A percentile compares a stretch with the other conserved stretches of the same genome.
These are phyloP conservation scores for Neopestalotiopsis rosae DNA, from an alignment of 2,329 filamentous ascomycete species.

Conservation along the genomic window DNA sequence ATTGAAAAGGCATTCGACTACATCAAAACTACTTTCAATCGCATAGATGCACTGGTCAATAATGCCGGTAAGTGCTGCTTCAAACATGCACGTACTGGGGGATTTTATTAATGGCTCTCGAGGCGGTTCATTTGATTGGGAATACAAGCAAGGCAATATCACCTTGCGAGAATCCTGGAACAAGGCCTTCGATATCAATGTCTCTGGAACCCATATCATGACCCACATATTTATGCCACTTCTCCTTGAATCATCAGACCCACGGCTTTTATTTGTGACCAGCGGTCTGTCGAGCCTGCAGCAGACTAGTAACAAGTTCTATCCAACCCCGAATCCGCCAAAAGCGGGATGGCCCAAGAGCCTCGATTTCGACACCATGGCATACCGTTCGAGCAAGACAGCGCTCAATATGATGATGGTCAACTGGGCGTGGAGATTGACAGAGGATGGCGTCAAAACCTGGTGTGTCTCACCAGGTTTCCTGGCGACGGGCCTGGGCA, in stretches of 20 bases:
- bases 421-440: constrained; percentile 47
- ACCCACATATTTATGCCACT: constrained; percentile 48
- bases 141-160: constrained; percentile 31
- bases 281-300: constrained; percentile 44
- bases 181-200: constrained; percentile 55
- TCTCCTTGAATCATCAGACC: constrained; percentile 48
- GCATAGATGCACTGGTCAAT: constrained; percentile 60
- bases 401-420: constrained; percentile 55
- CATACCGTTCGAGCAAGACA: constrained; percentile 47
- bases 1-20: constrained; percentile 51
- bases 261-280: constrained; percentile 55
- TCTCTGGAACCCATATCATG: constrained; percentile 49
- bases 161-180: constrained; percentile 48
- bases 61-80: constrained; percentile 52
- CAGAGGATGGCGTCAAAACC: constrained; percentile 52
- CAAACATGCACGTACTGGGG: background rate
- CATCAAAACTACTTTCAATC: constrained; percentile 47
- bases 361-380: constrained; percentile 23
- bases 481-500: constrained; percentile 46
- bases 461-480: constrained; percentile 46
- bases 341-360: constrained; percentile 47
- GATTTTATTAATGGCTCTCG: constrained; percentile 42
- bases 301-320: constrained; percentile 28
- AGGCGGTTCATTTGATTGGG: constrained; percentile 37
- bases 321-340: constrained; percentile 22